These are phyloP conservation scores for Boehmeria nivea DNA, from an alignment of 306 rosid species.

Conservation along the genomic window DNA sequence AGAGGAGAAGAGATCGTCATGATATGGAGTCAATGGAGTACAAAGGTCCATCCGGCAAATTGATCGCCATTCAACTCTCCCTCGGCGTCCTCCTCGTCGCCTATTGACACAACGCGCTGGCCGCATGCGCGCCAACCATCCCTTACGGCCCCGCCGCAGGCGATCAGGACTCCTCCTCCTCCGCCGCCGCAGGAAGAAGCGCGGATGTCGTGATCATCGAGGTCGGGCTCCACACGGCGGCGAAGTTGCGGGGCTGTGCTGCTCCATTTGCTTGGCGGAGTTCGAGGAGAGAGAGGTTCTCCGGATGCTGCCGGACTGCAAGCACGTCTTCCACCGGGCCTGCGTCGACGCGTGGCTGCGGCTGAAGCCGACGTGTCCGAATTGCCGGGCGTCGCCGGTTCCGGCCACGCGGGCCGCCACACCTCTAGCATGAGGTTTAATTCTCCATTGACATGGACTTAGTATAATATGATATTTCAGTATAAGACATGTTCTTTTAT, in stretches of 20 bases:
- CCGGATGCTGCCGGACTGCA: slow-evolving; percentile 39
- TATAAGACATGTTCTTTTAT: too few relatives aligned
- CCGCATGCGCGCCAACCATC: neutral
- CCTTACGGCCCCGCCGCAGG: too few relatives aligned
- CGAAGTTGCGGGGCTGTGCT: too few relatives aligned
- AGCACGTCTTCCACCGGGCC: slow-evolving; percentile 35
- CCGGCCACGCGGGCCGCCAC: too few relatives aligned
- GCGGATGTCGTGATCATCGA: neutral
- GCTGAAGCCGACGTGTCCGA: slow-evolving; percentile 30
- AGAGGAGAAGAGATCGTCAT: too few relatives aligned
- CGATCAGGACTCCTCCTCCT: neutral
- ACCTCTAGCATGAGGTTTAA: slow-evolving; percentile 27
- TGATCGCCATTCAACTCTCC: neutral
- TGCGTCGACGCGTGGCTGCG: slow-evolving; percentile 42
- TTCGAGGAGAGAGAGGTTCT: slow-evolving; percentile 27
- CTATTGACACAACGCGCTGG: neutral
- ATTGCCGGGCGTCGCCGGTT: slow-evolving; percentile 33
- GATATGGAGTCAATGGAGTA: too few relatives aligned
- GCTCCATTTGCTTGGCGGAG: slow-evolving; percentile 18
- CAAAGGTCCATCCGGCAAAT: neutral
- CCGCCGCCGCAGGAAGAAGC: too few relatives aligned
- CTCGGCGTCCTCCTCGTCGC: neutral
- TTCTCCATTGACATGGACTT: slow-evolving; percentile 19
- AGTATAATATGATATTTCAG: too few relatives aligned
- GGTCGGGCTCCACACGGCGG: neutral